A percentile compares a stretch with the other conserved stretches of the same genome.
These are phyloP conservation scores for Mortierella sp. DNA, from an alignment of 371 early-diverging fungal genomes.

Conservation along the genomic window DNA sequence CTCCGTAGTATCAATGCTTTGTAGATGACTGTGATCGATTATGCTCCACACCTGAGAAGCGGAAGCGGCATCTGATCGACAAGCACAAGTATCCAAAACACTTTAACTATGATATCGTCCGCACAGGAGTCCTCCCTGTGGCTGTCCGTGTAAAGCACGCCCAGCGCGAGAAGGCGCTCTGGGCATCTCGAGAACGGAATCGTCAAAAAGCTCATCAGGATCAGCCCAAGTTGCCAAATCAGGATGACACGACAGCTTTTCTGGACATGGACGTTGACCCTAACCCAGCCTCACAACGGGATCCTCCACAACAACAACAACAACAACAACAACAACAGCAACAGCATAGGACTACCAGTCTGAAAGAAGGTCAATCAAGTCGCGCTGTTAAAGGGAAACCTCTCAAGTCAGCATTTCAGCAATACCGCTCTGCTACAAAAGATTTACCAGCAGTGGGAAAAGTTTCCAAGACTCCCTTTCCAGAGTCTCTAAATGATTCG, in stretches of 20 bases:
- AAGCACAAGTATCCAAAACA: constrained; percentile 71
- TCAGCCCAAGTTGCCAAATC: not conserved
- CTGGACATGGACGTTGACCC: constrained; percentile 27
- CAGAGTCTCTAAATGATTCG: constrained; percentile 14
- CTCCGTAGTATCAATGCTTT: constrained; percentile 72
- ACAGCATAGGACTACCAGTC: no score
- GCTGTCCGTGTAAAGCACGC: constrained; percentile 38
- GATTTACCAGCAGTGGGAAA: not conserved
- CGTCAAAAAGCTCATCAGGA: constrained; percentile 7
- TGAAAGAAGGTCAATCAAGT: not conserved
- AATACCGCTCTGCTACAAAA: constrained; percentile 16
- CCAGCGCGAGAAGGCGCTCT: constrained; percentile 8
- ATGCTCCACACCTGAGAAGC: constrained; percentile 61
- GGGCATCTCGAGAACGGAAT: constrained; percentile 15
- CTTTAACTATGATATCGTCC: constrained; percentile 74
- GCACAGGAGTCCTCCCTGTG: constrained; percentile 59
- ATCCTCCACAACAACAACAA: not conserved
- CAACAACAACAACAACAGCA: not conserved
- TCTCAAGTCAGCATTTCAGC: constrained; percentile 6
- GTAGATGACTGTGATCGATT: constrained; percentile 69
- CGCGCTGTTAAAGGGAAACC: not conserved
- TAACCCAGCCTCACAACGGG: not conserved
- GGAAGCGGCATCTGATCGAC: constrained; percentile 72
- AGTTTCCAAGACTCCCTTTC: not conserved
- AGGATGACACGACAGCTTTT: not conserved